A percentile compares a stretch with the other conserved stretches of the same genome.
Conservation (phyloP, 495 filamentous ascomycete species). For the Penicillium steckii region DNA sequence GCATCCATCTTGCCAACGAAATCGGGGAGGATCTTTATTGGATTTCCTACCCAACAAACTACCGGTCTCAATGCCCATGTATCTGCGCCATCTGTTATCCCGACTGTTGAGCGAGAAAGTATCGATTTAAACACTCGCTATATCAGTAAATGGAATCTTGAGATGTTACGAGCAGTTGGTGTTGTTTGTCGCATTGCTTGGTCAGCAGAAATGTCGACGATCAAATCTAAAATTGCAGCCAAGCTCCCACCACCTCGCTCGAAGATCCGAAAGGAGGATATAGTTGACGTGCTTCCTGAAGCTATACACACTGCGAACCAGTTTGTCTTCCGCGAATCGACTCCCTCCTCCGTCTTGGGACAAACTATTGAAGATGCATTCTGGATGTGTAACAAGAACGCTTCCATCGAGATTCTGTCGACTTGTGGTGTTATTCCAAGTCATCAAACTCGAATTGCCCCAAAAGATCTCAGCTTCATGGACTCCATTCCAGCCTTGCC, state of each 20-base stretch:
- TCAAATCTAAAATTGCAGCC: slow-evolving; percentile 48
- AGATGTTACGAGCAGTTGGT: slow-evolving; percentile 88
- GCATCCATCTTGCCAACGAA: slow-evolving; percentile 86
- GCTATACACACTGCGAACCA: slow-evolving; percentile 70
- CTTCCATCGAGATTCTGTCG: slow-evolving; percentile 82
- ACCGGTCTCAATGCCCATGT: slow-evolving; percentile 92
- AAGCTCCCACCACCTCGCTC: slow-evolving; percentile 43
- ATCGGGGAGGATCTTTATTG: slow-evolving; percentile 90
- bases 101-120: slow-evolving; percentile 96
- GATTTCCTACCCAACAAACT: slow-evolving; percentile 95
- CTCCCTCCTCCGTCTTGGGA: slow-evolving; percentile 76
- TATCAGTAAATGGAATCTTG: slow-evolving; percentile 94
- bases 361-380: slow-evolving; percentile 88
- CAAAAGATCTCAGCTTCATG: slow-evolving; percentile 83
- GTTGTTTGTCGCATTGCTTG: slow-evolving; percentile 88
- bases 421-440: slow-evolving; percentile 80
- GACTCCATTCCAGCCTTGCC: slow-evolving; percentile 87
- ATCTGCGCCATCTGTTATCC: slow-evolving; percentile 97
- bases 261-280: slow-evolving; percentile 58
- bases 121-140: slow-evolving; percentile 95
- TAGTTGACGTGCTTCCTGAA: slow-evolving; percentile 67
- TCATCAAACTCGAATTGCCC: slow-evolving; percentile 72
- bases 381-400: slow-evolving; percentile 82
- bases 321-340: slow-evolving; percentile 84
- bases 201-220: slow-evolving; percentile 75